Evolutionary conservation across 2,329 filamentous ascomycete species (phyloP).

Genomic region (Exophiala spinifera): DNA sequence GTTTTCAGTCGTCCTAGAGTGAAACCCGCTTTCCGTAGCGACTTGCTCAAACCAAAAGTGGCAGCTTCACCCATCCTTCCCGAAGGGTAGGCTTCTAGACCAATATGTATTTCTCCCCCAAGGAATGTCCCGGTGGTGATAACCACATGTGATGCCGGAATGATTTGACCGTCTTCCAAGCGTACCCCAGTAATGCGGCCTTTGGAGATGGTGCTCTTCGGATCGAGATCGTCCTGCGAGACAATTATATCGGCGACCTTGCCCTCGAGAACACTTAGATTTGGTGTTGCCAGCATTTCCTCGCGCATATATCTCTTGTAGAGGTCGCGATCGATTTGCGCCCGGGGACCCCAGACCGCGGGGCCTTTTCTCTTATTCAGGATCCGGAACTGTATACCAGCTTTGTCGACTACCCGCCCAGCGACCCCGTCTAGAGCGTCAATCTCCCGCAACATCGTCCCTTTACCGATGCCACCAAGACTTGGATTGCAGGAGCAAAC

Average conservation of each 20-base stretch:
- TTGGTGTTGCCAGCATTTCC: constrained; percentile 74
- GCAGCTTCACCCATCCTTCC: constrained; percentile 92
- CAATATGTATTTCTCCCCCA: constrained; percentile 94
- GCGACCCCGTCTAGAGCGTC: constrained; percentile 91
- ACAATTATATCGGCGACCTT: constrained; percentile 91
- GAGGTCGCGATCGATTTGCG: constrained; percentile 87
- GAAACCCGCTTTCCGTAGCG: constrained; percentile 82
- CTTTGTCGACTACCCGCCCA: constrained; percentile 85
- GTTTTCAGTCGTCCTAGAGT: constrained; percentile 88
- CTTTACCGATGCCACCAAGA: constrained; percentile 97
- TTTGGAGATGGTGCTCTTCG: constrained; percentile 51
- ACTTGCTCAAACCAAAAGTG: constrained; percentile 88
- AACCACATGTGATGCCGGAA: constrained; percentile 76
- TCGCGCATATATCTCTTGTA: constrained; percentile 90
- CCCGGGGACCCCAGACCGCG: constrained; percentile 93
- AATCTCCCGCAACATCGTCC: constrained; percentile 90
- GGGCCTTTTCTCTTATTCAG: constrained; percentile 88
- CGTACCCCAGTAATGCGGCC: constrained; percentile 80
- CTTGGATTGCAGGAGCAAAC: constrained; percentile 96
- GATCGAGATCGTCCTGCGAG: constrained; percentile 49
- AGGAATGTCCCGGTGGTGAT: constrained; percentile 97
- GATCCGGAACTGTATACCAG: constrained; percentile 88
- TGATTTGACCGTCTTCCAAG: constrained; percentile 80
- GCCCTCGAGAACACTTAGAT: constrained; percentile 75
- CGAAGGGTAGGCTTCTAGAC: constrained; percentile 76